Evolutionary conservation across 352 stramenopile species (phyloP).

Genomic region (Phytophthora macrochlamydospora): DNA sequence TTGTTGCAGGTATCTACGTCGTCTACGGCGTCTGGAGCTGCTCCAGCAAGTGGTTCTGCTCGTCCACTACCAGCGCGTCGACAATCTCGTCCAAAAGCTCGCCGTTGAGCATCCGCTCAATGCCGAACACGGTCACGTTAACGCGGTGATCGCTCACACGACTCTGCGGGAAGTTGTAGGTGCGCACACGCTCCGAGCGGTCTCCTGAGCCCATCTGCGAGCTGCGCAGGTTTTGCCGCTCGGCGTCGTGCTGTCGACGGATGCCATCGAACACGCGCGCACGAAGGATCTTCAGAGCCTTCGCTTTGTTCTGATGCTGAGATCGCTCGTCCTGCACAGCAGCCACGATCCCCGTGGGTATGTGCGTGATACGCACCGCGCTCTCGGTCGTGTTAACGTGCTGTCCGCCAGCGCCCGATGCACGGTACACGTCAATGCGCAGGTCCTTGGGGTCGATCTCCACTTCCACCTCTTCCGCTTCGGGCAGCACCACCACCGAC

Average conservation of each 20-base stretch:
- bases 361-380: slow-evolving; percentile 96
- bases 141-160: slow-evolving; percentile 96
- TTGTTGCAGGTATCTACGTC: not conserved
- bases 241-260: slow-evolving; percentile 63
- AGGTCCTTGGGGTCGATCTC: slow-evolving; percentile 96
- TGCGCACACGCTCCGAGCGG: slow-evolving; percentile 97
- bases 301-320: slow-evolving; percentile 98
- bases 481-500: slow-evolving; percentile 97
- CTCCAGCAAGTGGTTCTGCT: slow-evolving; percentile 80
- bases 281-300: slow-evolving; percentile 97
- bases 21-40: slow-evolving; percentile 47
- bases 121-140: slow-evolving; percentile 87
- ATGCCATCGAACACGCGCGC: slow-evolving; percentile 96
- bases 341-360: slow-evolving; percentile 94
- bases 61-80: slow-evolving; percentile 76
- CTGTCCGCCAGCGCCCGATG: slow-evolving; percentile 96
- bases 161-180: slow-evolving; percentile 98
- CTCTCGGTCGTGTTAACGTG: slow-evolving; percentile 99
- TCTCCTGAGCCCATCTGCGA: slow-evolving; percentile 96
- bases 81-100: slow-evolving; percentile 91
- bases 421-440: slow-evolving; percentile 97
- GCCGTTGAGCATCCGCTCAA: slow-evolving; percentile 90
- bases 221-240: slow-evolving; percentile 66
- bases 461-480: slow-evolving; percentile 86
- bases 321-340: slow-evolving; percentile 95